Evolutionary conservation across 805 yeast genomes (phyloP), one percentile per base, ranked within the genome.

Genomic region (Candida railenensis): DNA sequence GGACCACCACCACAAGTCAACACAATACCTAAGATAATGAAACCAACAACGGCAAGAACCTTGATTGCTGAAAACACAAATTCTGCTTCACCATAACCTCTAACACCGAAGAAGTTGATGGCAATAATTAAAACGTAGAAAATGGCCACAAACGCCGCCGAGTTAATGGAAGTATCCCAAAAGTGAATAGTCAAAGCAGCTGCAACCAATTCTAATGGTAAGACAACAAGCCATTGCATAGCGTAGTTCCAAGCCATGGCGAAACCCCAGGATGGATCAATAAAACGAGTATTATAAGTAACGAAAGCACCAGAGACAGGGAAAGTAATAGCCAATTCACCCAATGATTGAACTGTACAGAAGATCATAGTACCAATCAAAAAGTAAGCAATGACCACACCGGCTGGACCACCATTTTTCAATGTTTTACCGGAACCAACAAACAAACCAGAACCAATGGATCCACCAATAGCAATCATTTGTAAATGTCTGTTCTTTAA

Each of bases 381-480:
- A 19, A 63, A 53, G 71, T 82, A 83, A 43, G 81, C 84, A 48
- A 83, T 80, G 40, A 83, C 57, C 53, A 72, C 46, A 86, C 84
- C 74, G 52, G 85, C 87, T n/a, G 94, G 92, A 22, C 94, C 94
- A 61, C 89, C 87, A 28, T 74, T 69, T 16, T 74, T 53, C 43
- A 87, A 65, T 2, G 87, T 77, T 15, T 74, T 64, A 49, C 88
- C 87, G 2, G 89, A 78, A 58, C 89, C 89, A 28, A 89, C 85
- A 50, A 89, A 81, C 43, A 89, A 71, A 58, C 94, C 96, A 7
- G 92, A 84, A 55, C 96, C 96, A 54, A 88, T 87, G 49, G 86
- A 78, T 37, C 92, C 91, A 53, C 92, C 94, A 50, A 87, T 73
- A 43, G 94, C 90, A 66, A 87, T 87, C 89, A 86, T 83, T 49